Percentiles rank a stretch among this genome's conserved stretches.
Evolutionary conservation across 129 eudicot species (phyloP).

Genomic region (Tagetes erecta): DNA sequence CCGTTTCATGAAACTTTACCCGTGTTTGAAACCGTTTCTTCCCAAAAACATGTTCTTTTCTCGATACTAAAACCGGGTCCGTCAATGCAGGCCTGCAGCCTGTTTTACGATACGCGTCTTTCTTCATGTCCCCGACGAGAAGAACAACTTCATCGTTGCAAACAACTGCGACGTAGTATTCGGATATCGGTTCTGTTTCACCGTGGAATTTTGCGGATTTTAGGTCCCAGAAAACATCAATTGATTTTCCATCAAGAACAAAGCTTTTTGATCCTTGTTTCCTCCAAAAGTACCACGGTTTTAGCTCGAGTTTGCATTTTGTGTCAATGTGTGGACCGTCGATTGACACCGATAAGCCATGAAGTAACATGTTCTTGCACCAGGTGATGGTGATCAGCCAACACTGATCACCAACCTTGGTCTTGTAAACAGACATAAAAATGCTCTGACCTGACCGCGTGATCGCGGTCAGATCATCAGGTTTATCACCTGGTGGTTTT

Average conservation of each 20-base stretch:
- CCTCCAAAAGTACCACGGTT: conserved; percentile 97
- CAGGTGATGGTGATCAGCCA: conserved; percentile 85
- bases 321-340: conserved; percentile 58
- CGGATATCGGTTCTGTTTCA: conserved; percentile 81
- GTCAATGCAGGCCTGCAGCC: conserved; percentile 80
- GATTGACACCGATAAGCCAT: conserved; percentile 77
- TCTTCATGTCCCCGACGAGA: conserved; percentile 72
- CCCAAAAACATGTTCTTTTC: conserved; percentile 87
- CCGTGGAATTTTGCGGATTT: conserved; percentile 78
- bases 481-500: conserved; percentile 52
- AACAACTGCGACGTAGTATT: conserved; percentile 87
- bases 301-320: conserved; percentile 84
- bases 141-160: conserved; percentile 75
- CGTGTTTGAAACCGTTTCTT: conserved; percentile 69
- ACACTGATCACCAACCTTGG: conserved; percentile 62
- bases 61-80: conserved; percentile 69
- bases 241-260: conserved; percentile 53
- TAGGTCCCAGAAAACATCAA: conserved; percentile 84
- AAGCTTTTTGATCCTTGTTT: conserved; percentile 84
- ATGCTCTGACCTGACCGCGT: conserved; percentile 81
- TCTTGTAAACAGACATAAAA: conserved; percentile 69
- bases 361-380: conserved; percentile 93
- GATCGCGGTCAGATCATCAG: conserved; percentile 50
- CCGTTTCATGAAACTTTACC: conserved; percentile 73
- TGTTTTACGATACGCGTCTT: conserved; percentile 84